phyloP scores from a whole-genome alignment of 23 red algal species.

The Gracilaria domingensis region DNA sequence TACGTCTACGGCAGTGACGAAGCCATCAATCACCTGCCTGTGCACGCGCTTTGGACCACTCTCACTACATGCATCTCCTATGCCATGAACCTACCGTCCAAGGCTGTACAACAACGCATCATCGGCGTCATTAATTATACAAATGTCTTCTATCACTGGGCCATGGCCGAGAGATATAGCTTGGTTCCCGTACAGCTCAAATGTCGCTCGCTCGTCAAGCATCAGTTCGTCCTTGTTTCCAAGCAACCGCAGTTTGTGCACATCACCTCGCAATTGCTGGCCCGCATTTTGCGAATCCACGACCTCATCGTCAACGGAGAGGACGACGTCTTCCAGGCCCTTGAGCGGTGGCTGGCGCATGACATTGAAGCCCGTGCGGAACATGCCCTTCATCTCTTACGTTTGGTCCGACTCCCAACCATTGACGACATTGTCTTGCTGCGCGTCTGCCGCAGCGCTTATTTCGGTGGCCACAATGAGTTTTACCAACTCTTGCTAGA shows the following conservation, averaged over 20 bases:
- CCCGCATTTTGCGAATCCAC: constrained; percentile 59
- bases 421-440: constrained; percentile 53
- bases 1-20: constrained; percentile 48
- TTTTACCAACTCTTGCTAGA: constrained; percentile 76
- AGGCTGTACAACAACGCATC: constrained; percentile 22
- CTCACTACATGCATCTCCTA: constrained; percentile 48
- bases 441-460: constrained; percentile 52
- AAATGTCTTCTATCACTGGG: constrained; percentile 61
- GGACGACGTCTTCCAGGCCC: constrained; percentile 68
- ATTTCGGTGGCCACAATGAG: constrained; percentile 62
- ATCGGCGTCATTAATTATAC: constrained; percentile 19
- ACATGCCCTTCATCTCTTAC: constrained; percentile 54
- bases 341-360: constrained; percentile 47
- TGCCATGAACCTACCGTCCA: constrained; percentile 40
- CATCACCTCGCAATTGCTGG: constrained; percentile 42
- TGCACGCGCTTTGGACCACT: constrained; percentile 55
- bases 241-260: constrained; percentile 45
- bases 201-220: constrained; percentile 43
- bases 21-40: constrained; percentile 9
- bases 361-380: constrained; percentile 48
- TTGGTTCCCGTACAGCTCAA: constrained; percentile 32
- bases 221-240: constrained; percentile 52
- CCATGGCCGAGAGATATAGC: constrained; percentile 49
- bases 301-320: constrained; percentile 57
- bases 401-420: constrained; percentile 68